Evolutionary conservation across 768 basidiomycete species (phyloP), one percentile per base, ranked within the genome.

Genomic region (Leccinum aurantiacum): DNA sequence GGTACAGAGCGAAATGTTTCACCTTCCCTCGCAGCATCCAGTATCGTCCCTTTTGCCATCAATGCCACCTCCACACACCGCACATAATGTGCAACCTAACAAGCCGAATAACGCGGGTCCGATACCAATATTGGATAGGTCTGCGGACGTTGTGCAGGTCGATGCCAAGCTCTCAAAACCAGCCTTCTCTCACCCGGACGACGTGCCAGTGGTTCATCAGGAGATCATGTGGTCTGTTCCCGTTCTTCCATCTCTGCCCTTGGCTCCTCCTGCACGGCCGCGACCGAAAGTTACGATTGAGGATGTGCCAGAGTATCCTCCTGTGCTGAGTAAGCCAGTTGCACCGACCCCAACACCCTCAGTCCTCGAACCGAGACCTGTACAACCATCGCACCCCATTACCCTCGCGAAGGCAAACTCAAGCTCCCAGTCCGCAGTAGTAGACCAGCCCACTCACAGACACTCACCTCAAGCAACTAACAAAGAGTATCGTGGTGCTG

Each of bases 231-330:
- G 48, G 33, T 33, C 63, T 35, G 22, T 52, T 49, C 46, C 60
- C 5, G 41, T 53, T 44, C 35, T 57, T 49, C 58, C 67, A 4
- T 47, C 57, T n/a, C 63, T 63, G 24, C 54, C 64, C 19, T 58
- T 53, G 10, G 52, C 53, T 19, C 53, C 59, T 24, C 25, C 48
- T 49, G 53, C 61, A 46, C 60, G 52, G 53, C 15, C 55, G 27
- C 70, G 72, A 58, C 65, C 65, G 31, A 75, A 67, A 56, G 70
- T 67, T 54, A 72, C 68, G 5, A 44, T 74, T 6, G 72, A 75
- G 56, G 70, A 74, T 52, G 65, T 66, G 10, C 53, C 65, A 50
- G 72, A 73, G 54, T 66, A 71, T 53, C 58, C 60, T 9, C 65
- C 63, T 3, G 46, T 62, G 55, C 47, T 29, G 8, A 53, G 50